Evolutionary conservation across 441 rosid species (phyloP).

Genomic region (Kokia cookei): DNA sequence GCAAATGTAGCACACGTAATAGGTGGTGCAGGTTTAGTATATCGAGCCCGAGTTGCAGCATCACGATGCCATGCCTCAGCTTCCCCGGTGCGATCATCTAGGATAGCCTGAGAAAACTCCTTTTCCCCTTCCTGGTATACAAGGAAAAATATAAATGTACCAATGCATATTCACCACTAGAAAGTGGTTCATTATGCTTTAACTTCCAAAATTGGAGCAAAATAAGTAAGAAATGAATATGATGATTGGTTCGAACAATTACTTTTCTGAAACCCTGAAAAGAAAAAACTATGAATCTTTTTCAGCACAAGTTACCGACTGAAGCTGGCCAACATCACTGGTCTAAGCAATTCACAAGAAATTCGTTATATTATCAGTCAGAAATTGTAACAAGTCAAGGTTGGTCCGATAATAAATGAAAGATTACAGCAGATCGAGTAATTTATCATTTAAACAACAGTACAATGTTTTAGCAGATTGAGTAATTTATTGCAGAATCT

Average conservation of each 20-base stretch:
- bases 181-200: not conserved
- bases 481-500: not conserved
- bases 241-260: not conserved
- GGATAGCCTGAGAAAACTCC: slow-evolving; percentile 61
- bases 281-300: not conserved
- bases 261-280: not conserved
- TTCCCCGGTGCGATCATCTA: slow-evolving; percentile 65
- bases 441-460: not conserved
- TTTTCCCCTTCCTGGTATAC: slow-evolving; percentile 58
- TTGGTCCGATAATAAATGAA: not conserved
- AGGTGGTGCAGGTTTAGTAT: slow-evolving; percentile 69
- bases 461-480: not conserved
- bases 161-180: not conserved
- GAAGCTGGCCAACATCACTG: not conserved
- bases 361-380: no score
- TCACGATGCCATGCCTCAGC: slow-evolving; percentile 95
- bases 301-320: not conserved
- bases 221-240: not conserved
- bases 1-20: slow-evolving; percentile 97
- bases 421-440: not conserved
- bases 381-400: not conserved
- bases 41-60: slow-evolving; percentile 57
- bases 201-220: not conserved
- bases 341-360: not conserved
- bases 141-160: slow-evolving; percentile 1